phyloP scores from a whole-genome alignment of 1,139 yeast genomes.

The Magnusiomyces paraingens region DNA sequence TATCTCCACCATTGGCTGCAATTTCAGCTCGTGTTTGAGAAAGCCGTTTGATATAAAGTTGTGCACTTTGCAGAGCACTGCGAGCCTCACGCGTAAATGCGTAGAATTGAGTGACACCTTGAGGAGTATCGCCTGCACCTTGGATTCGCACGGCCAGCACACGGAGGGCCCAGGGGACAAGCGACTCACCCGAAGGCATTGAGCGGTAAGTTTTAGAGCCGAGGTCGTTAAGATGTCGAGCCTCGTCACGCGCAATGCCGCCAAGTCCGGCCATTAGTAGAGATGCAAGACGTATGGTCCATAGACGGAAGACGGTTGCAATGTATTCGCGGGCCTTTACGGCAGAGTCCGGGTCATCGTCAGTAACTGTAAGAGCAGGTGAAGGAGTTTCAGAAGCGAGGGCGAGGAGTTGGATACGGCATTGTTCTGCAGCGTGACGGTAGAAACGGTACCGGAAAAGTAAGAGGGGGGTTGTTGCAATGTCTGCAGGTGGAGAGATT shows the following conservation, averaged over 20 bases:
- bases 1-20: slow-evolving; percentile 17
- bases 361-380: not conserved
- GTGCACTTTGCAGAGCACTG: not conserved
- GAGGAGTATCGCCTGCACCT: slow-evolving; percentile 26
- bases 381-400: slow-evolving; percentile 8
- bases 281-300: slow-evolving; percentile 23
- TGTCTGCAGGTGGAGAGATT: slow-evolving; percentile 17
- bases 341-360: not conserved
- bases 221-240: slow-evolving; percentile 24
- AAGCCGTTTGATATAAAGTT: not conserved
- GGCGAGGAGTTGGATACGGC: slow-evolving; percentile 18
- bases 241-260: slow-evolving; percentile 24
- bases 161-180: slow-evolving; percentile 31
- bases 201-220: slow-evolving; percentile 22
- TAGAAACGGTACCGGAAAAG: slow-evolving; percentile 21
- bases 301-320: slow-evolving; percentile 20
- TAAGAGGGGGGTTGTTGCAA: slow-evolving; percentile 16
- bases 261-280: slow-evolving; percentile 21
- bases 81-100: slow-evolving; percentile 28
- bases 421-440: slow-evolving; percentile 23
- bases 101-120: slow-evolving; percentile 25
- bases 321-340: slow-evolving; percentile 11
- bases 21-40: not conserved
- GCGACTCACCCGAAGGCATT: slow-evolving; percentile 21
- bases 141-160: slow-evolving; percentile 24